phyloP scores from a whole-genome alignment of 768 basidiomycete genomes.

The Boletus rex-veris region DNA sequence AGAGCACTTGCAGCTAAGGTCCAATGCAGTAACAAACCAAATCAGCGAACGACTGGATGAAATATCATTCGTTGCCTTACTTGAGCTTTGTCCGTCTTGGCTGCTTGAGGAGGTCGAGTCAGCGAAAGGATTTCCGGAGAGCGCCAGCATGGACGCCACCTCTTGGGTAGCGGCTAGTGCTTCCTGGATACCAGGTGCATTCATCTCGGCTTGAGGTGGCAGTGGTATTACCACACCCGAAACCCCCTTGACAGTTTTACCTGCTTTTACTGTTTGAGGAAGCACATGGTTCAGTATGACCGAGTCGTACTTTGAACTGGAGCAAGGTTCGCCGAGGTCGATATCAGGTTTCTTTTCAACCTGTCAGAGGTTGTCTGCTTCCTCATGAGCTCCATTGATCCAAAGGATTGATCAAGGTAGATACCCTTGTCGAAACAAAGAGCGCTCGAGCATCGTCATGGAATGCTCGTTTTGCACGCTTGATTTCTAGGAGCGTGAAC shows the following conservation, averaged over 20 bases:
- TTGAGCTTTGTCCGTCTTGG: no score
- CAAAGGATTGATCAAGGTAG: no score
- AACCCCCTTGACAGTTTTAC: no score
- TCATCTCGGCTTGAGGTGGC: not conserved
- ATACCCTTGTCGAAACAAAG: not conserved
- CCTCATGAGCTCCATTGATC: not conserved
- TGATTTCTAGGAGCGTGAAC: not conserved
- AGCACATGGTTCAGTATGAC: no score
- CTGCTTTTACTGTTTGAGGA: no score
- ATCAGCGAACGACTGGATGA: no score
- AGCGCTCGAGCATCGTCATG: not conserved
- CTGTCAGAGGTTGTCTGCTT: constrained; percentile 1
- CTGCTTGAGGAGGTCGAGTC: not conserved
- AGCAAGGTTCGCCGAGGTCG: not conserved
- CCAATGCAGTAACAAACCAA: no score
- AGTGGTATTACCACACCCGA: no score
- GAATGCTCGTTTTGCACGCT: not conserved
- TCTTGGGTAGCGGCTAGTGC: not conserved
- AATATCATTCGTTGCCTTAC: no score
- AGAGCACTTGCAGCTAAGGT: no score
- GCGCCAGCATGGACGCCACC: not conserved
- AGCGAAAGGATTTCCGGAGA: not conserved
- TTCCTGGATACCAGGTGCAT: not conserved
- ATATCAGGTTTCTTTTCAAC: not conserved
- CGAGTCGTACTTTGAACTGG: not conserved